Conservation (phyloP, 2,329 filamentous ascomycete genomes). For the Huntiella abstrusa region DNA sequence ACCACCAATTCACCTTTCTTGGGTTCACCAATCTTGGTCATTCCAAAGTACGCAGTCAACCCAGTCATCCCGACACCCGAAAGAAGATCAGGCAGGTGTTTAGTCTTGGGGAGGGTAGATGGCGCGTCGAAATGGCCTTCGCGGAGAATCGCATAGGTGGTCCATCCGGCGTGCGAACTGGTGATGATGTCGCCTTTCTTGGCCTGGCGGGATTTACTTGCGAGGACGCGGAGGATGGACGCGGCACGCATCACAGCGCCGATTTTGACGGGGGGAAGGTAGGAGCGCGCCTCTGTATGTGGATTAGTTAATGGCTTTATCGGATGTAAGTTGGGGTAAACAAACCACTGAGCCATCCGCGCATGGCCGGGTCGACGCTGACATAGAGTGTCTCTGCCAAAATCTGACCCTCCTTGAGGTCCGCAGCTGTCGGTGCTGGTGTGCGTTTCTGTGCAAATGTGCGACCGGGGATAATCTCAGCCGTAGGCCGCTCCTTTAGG, state of each 20-base stretch:
- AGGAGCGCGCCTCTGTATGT: slow-evolving; percentile 29
- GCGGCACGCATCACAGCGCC: slow-evolving; percentile 50
- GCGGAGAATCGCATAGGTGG: slow-evolving; percentile 40
- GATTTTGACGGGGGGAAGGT: slow-evolving; percentile 48
- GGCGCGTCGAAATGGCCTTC: slow-evolving; percentile 30
- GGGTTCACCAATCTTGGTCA: slow-evolving; percentile 47
- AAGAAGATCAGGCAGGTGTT: slow-evolving; percentile 37
- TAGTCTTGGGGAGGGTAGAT: slow-evolving; percentile 22
- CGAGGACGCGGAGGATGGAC: slow-evolving; percentile 41
- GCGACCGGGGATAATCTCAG: slow-evolving; percentile 41
- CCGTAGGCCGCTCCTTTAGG: slow-evolving; percentile 44
- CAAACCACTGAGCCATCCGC: slow-evolving; percentile 46
- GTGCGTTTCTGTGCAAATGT: slow-evolving; percentile 16
- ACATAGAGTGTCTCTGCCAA: slow-evolving; percentile 44
- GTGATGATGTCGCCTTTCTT: slow-evolving; percentile 37
- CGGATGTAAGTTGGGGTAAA: background rate
- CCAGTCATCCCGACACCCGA: slow-evolving; percentile 48
- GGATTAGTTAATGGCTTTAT: background rate
- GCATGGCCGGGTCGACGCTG: slow-evolving; percentile 58
- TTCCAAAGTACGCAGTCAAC: slow-evolving; percentile 59
- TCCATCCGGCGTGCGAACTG: slow-evolving; percentile 39
- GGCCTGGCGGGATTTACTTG: slow-evolving; percentile 35
- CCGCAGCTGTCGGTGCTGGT: slow-evolving; percentile 29
- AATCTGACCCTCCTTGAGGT: slow-evolving; percentile 45
- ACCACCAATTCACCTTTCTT: slow-evolving; percentile 57